A percentile compares a stretch with the other conserved stretches of the same genome.
Conservation (phyloP, 768 basidiomycete genomes). For the Calocybe indica region DNA sequence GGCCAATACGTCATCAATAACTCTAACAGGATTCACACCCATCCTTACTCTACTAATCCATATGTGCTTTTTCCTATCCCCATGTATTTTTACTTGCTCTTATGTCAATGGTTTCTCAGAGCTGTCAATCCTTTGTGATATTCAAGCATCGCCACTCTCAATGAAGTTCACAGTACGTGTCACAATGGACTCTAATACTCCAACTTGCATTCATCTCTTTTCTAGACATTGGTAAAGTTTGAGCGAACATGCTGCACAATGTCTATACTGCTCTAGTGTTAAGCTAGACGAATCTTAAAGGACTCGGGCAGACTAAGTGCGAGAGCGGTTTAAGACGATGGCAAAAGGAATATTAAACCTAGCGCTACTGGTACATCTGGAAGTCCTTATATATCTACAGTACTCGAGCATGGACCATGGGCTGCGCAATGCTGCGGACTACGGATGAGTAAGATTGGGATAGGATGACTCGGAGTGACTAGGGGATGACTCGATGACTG, state of each 20-base stretch:
- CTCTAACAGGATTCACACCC: conserved; percentile 42
- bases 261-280: conserved; percentile 36
- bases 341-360: too few species aligned
- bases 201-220: neutral
- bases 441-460: too few species aligned
- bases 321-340: too few species aligned
- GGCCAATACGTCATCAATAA: conserved; percentile 47
- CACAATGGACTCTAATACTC: neutral
- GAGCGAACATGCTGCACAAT: conserved; percentile 41
- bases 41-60: conserved; percentile 50
- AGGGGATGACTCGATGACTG: too few species aligned
- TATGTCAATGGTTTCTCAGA: neutral
- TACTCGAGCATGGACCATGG: too few species aligned
- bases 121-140: conserved; percentile 38
- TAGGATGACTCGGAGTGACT: too few species aligned
- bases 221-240: conserved; percentile 51
- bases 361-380: too few species aligned
- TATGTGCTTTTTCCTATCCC: conserved; percentile 12
- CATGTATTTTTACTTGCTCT: neutral
- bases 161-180: conserved; percentile 38
- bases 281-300: too few species aligned
- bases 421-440: too few species aligned
- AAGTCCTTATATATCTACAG: too few species aligned
- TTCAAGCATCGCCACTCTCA: conserved; percentile 28
- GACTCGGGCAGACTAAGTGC: too few species aligned